Conservation (phyloP, 495 filamentous ascomycete genomes). For the Tuber umbilicatum region DNA sequence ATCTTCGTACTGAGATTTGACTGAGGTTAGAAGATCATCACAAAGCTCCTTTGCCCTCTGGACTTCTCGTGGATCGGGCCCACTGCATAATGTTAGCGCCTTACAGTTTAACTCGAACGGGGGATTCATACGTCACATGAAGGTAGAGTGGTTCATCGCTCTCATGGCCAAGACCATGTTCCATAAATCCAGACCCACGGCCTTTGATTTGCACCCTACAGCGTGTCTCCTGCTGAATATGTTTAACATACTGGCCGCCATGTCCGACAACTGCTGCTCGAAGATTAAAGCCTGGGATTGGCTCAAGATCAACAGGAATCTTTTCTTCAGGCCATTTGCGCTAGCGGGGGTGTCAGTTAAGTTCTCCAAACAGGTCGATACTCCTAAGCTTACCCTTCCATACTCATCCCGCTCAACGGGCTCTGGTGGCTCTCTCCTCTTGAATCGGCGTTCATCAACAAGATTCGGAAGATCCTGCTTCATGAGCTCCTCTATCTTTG, state of each 20-base stretch:
- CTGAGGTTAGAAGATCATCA: conserved; percentile 74
- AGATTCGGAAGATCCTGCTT: conserved; percentile 91
- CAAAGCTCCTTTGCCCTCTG: conserved; percentile 79
- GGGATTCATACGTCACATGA: conserved; percentile 72
- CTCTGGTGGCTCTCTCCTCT: conserved; percentile 71
- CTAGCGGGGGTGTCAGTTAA: conserved; percentile 49
- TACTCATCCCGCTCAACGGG: conserved; percentile 90
- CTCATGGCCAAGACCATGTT: conserved; percentile 71
- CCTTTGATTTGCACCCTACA: conserved; percentile 98
- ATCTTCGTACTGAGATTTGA: conserved; percentile 74
- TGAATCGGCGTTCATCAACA: conserved; percentile 90
- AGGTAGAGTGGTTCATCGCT: conserved; percentile 94
- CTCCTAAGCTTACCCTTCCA: conserved; percentile 62
- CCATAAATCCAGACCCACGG: conserved; percentile 89
- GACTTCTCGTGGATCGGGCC: conserved; percentile 81
- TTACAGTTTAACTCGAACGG: background rate
- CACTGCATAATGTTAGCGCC: conserved; percentile 53
- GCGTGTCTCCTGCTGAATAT: conserved; percentile 88
- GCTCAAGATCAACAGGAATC: conserved; percentile 82
- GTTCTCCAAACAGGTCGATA: background rate
- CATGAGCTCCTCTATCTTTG: conserved; percentile 87
- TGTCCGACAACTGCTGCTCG: conserved; percentile 92
- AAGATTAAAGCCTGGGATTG: conserved; percentile 91
- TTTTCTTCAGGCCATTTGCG: conserved; percentile 98
- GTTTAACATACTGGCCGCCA: conserved; percentile 89